Evolutionary conservation across 2,329 filamentous ascomycete species (phyloP), one percentile per base, ranked within the genome.

Genomic region (Orbilia quercus): DNA sequence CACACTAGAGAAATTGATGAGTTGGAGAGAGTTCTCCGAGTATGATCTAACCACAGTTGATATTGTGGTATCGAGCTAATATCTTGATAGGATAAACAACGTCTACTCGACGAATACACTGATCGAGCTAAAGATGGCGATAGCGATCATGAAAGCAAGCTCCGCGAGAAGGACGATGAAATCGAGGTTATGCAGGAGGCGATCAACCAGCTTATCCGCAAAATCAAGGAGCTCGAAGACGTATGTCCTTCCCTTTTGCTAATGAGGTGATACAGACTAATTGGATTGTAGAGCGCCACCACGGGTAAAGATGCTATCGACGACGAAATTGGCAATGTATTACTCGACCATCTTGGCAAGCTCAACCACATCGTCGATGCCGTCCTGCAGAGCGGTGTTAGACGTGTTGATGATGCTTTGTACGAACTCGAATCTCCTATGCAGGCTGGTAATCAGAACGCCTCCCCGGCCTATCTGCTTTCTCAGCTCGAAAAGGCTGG

Each of bases 391-490:
- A 90, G 91, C 53, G 95, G 93, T 76, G 92, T 98, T 20, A 89
- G 95, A 78, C 90, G 95, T 47, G 93, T 99, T 12, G 95, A 99
- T 78, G 95, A 99, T 81, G 92, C 95, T 45, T 84, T 99, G 36
- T 99, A 99, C 82, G 95, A 99, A 81, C 85, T 99, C 45, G 95
- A 99, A 81, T 98, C 95, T 18, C 91, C 91, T 18, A 98, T 98
- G 92, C 94, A 98, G 80, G 95, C 94, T 42, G 95, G 95, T 81
- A 99, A 99, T 83, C 95, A 98, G 82, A 99, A 96, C 79, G 95
- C 95, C 0, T 96, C 93, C 42, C 92, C 95, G 12, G 88, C 94
- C 1, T 98, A 96, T 79, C 93, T 99, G 11, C 85, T 99, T 55
- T 98, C 94, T 1, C 94, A 98, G 80, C 93, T 98, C 69, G 95